Evolutionary conservation across 1,139 yeast genomes (phyloP), one percentile per base, ranked within the genome.

Genomic region (Magnusiomyces sp.): DNA sequence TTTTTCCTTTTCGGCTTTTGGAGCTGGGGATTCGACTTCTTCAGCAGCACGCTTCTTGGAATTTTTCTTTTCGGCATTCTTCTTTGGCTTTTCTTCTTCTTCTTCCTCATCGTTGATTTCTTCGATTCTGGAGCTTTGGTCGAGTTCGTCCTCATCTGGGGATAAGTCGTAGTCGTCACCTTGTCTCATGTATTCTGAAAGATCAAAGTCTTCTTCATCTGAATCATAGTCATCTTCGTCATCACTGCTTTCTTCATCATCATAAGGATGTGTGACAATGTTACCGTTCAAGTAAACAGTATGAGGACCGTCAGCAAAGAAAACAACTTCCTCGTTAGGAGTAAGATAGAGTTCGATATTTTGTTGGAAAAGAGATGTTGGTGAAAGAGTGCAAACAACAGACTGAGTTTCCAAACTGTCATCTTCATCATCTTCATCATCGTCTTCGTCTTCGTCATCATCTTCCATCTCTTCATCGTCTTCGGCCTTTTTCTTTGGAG

Each of bases 281-380:
- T 92, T 90, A 75, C 99, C 99, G 61, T 88, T 77, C 64, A 92
- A 75, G 69, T 90, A 95, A 59, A 92, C 76, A 60, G 95, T 85
- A 74, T 88, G 89, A 38, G 97, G 89, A 61, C 98, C 98, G 58
- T 95, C 84, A 54, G 87, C 97, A 63, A 88, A 94, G 66, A 92
- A 92, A 74, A 77, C 81, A 55, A 92, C 90, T 65, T 89, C 95
- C 73, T 92, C 98, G 65, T 83, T 94, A 62, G 97, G 95, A 54
- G 83, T 77, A 65, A 94, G 84, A 64, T 95, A 88, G 60, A 92
- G 72, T 65, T 92, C 97, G 55, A 92, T 69, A 55, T 94, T 74
- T 75, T 90, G 97, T 75, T 92, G 99, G 77, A 71, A 90, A 47
- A 68, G 62, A 51, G 73, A 65, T 66, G 83, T 77, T 69, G 97